Conservation (phyloP, 192 early-diverging fungal genomes). For the Backusella parvicylindrica region DNA sequence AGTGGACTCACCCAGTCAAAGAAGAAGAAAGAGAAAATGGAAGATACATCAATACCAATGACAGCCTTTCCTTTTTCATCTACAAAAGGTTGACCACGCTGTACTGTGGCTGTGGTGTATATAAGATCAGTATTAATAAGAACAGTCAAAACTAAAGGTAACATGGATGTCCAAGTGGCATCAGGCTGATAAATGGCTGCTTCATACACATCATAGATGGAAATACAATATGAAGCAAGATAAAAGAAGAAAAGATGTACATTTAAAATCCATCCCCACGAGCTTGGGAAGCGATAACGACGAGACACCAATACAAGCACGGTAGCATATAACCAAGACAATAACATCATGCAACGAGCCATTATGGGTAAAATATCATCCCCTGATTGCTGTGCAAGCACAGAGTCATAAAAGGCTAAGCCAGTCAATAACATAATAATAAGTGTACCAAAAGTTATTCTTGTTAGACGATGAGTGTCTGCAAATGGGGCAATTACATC, state of each 20-base stretch:
- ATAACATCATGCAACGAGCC: not conserved
- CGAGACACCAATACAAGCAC: constrained; percentile 21
- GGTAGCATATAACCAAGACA: constrained; percentile 28
- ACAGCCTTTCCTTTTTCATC: constrained; percentile 14
- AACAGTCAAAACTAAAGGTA: constrained; percentile 1
- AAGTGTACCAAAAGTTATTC: not conserved
- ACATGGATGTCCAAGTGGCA: not conserved
- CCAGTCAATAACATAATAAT: not conserved
- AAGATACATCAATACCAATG: constrained; percentile 4
- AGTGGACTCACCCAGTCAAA: constrained; percentile 38
- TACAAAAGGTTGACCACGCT: constrained; percentile 8
- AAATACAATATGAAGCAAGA: not conserved
- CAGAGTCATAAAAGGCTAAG: not conserved
- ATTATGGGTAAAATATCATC: not conserved
- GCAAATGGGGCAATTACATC: not conserved
- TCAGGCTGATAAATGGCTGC: not conserved
- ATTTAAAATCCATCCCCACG: constrained; percentile 36
- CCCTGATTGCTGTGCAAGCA: not conserved
- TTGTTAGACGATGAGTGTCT: not conserved
- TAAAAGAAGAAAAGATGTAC: constrained; percentile 26
- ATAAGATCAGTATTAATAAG: constrained; percentile 17
- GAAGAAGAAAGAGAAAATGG: constrained; percentile 35
- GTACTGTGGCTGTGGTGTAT: constrained; percentile 9
- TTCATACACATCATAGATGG: not conserved
- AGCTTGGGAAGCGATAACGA: constrained; percentile 21